Percentiles rank a stretch among this genome's conserved stretches.
These are phyloP conservation scores for Dactylorhiza incarnata DNA, from an alignment of 106 monocot species.

Conservation along the genomic window DNA sequence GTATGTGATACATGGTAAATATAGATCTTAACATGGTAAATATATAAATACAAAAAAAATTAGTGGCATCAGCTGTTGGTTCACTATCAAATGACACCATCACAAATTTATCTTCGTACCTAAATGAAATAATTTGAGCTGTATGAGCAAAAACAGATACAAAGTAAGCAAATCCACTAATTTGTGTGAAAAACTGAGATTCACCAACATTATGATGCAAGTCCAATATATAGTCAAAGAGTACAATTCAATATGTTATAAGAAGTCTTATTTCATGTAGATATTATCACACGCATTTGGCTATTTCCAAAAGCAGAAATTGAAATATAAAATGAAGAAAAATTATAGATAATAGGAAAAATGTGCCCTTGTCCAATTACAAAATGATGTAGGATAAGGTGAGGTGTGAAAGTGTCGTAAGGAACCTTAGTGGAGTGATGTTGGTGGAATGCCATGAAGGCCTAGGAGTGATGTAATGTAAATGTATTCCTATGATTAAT, in stretches of 20 bases:
- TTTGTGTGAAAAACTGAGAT: neutral
- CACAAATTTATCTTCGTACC: constrained; percentile 78
- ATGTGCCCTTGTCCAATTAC: too few relatives aligned
- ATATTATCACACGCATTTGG: neutral
- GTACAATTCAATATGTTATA: neutral
- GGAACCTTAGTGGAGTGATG: too few relatives aligned
- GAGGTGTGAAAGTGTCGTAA: too few relatives aligned
- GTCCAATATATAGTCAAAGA: neutral
- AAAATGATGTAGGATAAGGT: too few relatives aligned
- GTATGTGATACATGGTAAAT: too few relatives aligned
- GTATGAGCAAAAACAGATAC: neutral
- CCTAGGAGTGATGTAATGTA: too few relatives aligned
- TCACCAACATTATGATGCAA: neutral
- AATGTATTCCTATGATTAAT: too few relatives aligned
- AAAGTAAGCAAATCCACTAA: neutral
- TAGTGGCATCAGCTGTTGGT: constrained; percentile 81
- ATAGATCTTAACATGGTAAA: too few relatives aligned
- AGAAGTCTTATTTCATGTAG: too few relatives aligned
- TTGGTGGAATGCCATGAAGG: too few relatives aligned
- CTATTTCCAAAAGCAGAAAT: neutral
- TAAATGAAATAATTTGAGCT: constrained; percentile 8
- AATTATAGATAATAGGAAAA: neutral
- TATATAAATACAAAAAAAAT: too few relatives aligned
- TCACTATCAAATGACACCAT: constrained; percentile 80
- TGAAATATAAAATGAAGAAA: constrained; percentile 2